These are phyloP conservation scores for Phyllostachys edulis DNA, from an alignment of 176 grass and related monocot species.

Conservation along the genomic window DNA sequence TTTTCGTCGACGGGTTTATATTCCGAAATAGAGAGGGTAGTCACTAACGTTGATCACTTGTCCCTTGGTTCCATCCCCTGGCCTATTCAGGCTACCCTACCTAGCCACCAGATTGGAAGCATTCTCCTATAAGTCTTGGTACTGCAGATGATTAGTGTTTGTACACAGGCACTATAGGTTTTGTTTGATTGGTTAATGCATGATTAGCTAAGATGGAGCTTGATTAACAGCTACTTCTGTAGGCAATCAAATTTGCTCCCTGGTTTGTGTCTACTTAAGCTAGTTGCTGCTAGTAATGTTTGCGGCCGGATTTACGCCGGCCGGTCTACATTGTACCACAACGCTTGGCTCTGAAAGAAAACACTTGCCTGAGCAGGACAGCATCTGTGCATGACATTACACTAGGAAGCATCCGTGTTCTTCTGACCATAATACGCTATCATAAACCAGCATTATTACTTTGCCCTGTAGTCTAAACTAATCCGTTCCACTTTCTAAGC, in stretches of 20 bases:
- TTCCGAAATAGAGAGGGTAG: too few species aligned
- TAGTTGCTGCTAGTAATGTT: too few species aligned
- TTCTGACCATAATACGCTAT: slow-evolving; percentile 5
- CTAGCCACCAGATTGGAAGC: too few species aligned
- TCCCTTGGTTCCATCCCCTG: too few species aligned
- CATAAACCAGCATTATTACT: slow-evolving; percentile 10
- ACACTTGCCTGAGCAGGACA: background rate
- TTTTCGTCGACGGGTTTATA: too few species aligned
- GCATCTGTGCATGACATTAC: background rate
- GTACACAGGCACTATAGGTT: background rate
- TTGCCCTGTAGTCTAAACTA: background rate
- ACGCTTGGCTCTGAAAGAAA: background rate
- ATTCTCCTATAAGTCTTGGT: too few species aligned
- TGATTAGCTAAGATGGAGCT: background rate
- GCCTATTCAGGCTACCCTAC: too few species aligned
- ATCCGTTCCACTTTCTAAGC: background rate
- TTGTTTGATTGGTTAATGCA: background rate
- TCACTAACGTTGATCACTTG: too few species aligned
- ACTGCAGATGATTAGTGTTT: background rate
- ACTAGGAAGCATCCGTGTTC: background rate
- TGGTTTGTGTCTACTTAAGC: background rate
- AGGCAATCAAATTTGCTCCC: background rate
- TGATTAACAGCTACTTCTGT: background rate
- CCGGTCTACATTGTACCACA: too few species aligned
- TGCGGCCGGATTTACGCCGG: too few species aligned